A percentile compares a stretch with the other conserved stretches of the same genome.
Evolutionary conservation across 2,329 filamentous ascomycete genomes (phyloP).

Genomic region (Scopulariopsis brevicaulis): DNA sequence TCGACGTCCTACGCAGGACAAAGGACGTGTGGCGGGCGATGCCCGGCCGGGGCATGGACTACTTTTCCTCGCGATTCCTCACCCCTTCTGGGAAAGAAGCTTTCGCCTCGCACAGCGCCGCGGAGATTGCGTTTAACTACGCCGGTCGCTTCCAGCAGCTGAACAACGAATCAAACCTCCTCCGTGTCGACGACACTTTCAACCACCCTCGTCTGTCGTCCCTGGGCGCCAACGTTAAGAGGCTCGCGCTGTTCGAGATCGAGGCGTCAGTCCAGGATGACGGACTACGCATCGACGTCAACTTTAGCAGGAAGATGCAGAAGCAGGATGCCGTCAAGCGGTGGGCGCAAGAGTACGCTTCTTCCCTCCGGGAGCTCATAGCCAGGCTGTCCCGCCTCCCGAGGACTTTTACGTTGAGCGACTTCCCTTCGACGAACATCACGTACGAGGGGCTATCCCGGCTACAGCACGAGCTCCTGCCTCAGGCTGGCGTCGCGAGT

Average conservation of each 20-base stretch:
- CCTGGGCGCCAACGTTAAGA: constrained; percentile 7
- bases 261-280: constrained; percentile 31
- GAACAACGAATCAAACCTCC: constrained; percentile 5
- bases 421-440: constrained; percentile 28
- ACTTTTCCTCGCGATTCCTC: constrained; percentile 5
- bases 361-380: constrained; percentile 26
- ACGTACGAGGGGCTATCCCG: constrained; percentile 26
- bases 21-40: constrained; percentile 10
- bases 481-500: constrained; percentile 21
- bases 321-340: constrained; percentile 25
- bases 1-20: constrained; percentile 11
- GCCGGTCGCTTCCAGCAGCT: constrained; percentile 17
- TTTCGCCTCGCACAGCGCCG: constrained; percentile 4
- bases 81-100: neutral
- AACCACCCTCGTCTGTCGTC: constrained; percentile 3
- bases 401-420: constrained; percentile 28
- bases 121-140: constrained; percentile 13
- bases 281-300: constrained; percentile 23
- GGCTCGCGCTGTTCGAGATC: constrained; percentile 33
- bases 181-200: constrained; percentile 13
- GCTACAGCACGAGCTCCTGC: constrained; percentile 25
- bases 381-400: constrained; percentile 21
- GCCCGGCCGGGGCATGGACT: constrained; percentile 10
- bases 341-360: constrained; percentile 32
- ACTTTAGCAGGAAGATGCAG: constrained; percentile 29